Conservation (phyloP, 441 rosid genomes). For the Eutrema salsugineum region DNA sequence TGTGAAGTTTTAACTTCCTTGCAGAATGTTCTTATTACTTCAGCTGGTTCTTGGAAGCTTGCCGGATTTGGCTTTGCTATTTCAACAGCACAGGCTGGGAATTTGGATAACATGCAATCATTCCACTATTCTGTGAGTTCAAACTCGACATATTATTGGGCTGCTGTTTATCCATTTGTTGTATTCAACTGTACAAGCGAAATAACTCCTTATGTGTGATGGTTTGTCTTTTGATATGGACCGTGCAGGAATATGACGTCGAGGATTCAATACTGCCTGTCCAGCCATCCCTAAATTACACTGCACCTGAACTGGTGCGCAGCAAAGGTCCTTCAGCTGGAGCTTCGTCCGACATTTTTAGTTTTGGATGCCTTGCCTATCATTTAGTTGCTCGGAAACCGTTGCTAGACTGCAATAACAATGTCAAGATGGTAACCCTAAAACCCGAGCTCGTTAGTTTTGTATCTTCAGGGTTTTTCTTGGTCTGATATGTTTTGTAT, state of each 20-base stretch:
- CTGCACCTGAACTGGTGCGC: slow-evolving; percentile 89
- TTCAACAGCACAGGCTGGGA: slow-evolving; percentile 60
- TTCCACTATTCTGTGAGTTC: slow-evolving; percentile 84
- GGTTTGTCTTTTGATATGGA: slow-evolving; percentile 7
- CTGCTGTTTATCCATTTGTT: neutral
- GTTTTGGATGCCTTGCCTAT: slow-evolving; percentile 88
- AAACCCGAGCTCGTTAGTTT: neutral
- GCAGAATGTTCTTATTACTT: slow-evolving; percentile 85
- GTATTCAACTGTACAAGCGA: neutral
- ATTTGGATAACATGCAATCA: slow-evolving; percentile 52
- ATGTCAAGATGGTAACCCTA: slow-evolving; percentile 82
- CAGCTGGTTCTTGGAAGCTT: slow-evolving; percentile 93
- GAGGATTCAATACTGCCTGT: slow-evolving; percentile 88
- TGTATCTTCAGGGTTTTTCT: neutral
- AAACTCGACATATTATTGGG: neutral
- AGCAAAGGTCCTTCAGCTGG: slow-evolving; percentile 69
- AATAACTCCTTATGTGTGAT: neutral
- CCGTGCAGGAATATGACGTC: slow-evolving; percentile 78
- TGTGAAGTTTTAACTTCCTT: slow-evolving; percentile 1
- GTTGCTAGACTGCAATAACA: slow-evolving; percentile 86
- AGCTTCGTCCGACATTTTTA: slow-evolving; percentile 75
- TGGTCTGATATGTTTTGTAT: neutral
- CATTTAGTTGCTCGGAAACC: slow-evolving; percentile 85
- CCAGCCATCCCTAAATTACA: slow-evolving; percentile 84
- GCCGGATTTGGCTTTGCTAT: slow-evolving; percentile 90